Base-by-base conservation (phyloP, 2,329 filamentous ascomycete genomes). In the Aspergillus flavus region DNA sequence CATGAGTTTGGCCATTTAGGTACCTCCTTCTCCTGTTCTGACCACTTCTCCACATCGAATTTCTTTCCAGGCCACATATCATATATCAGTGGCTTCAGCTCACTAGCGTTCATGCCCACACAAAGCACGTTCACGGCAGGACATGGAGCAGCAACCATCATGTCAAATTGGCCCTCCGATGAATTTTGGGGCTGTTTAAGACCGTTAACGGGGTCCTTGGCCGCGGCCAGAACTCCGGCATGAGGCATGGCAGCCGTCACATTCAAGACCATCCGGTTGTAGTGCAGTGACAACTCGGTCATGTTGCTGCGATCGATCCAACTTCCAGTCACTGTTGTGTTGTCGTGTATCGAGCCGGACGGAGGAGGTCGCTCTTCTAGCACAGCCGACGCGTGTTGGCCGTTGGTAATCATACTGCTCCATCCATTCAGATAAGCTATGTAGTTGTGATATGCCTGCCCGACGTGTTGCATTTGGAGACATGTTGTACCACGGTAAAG, bases 241-340 rank as follows among this genome's bases (percentile, higher is more conserved):
- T 95, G 92, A 0, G 92, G 92, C 84, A 94, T 89, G 0, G 91
- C 90, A 67, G 94, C 82, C 0, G 89, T 91, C 30, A 93, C 86
- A 66, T 94, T 93, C 73, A 93, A 91, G 69, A 94, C 80, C 43
- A 90, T 82, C 30, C 90, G 82, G 0, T 80, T 77, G 59, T 86
- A 74, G 12, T 81, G 72, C 5, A 81, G 72, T 4, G 83, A 89
- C 0, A 82, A 78, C 4, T 78, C 74, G 0, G 82, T 81, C 21
- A 88, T 83, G 61, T 91, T 81, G 39, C 82, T 77, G 10, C 82
- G 78, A 2, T 90, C 83, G 43, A 93, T 87, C 91, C 91, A 95
- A 2, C 86, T 82, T 0, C 87, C 89, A 1, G 79, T 83, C 60
- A 94, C 81, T 0, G 90, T 93, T 0, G 89, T 92, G 67, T 93